phyloP scores from a whole-genome alignment of 2,329 filamentous ascomycete genomes.

The Sporothrix brasiliensis region DNA sequence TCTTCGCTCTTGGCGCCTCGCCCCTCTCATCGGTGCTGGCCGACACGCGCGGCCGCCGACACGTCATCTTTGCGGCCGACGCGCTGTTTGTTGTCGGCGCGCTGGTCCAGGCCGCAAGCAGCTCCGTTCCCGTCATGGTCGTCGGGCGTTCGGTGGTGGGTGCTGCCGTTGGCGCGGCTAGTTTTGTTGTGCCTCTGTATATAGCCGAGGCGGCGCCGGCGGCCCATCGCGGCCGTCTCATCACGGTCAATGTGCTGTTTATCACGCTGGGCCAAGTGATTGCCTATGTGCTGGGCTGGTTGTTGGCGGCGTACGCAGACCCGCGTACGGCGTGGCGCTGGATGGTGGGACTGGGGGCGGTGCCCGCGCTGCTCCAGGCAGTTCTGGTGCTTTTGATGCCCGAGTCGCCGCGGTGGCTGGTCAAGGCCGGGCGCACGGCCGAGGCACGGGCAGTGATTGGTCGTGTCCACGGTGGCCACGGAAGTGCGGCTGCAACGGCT shows the following conservation, averaged over 20 bases:
- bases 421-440: constrained; percentile 64
- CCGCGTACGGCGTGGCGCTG: constrained; percentile 73
- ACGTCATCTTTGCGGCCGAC: constrained; percentile 66
- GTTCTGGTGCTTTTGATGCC: constrained; percentile 72
- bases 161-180: constrained; percentile 72
- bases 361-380: constrained; percentile 74
- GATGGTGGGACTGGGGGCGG: constrained; percentile 84
- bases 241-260: constrained; percentile 80
- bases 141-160: constrained; percentile 70
- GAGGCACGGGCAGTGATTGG: constrained; percentile 67
- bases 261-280: constrained; percentile 87
- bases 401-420: constrained; percentile 86
- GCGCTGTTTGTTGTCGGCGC: constrained; percentile 70
- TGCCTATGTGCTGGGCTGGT: constrained; percentile 83
- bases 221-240: constrained; percentile 72
- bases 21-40: constrained; percentile 67
- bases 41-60: constrained; percentile 62
- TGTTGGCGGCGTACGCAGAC: constrained; percentile 61
- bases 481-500: constrained; percentile 45
- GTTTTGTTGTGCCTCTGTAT: constrained; percentile 83
- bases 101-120: constrained; percentile 62
- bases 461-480: constrained; percentile 57
- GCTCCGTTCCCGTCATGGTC: constrained; percentile 66
- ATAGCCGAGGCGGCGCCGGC: constrained; percentile 84
- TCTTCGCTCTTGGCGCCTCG: constrained; percentile 66